Base-by-base conservation (phyloP, 768 basidiomycete species). In the Naganishia vaughanmartiniae region DNA sequence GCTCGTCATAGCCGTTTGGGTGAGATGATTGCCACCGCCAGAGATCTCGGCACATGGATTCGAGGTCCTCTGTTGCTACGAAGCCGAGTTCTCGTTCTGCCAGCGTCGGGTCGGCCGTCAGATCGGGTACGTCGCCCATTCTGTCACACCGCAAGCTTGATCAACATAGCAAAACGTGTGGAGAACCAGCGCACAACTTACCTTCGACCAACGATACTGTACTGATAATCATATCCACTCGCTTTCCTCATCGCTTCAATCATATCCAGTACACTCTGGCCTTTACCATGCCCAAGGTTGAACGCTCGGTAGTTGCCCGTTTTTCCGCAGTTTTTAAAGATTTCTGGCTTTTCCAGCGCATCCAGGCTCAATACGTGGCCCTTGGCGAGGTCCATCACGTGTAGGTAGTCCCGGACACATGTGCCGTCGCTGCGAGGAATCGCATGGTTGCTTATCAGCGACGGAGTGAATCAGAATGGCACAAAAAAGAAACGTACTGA, bases 11-110 rank as follows among this genome's bases (percentile, higher is more conserved):
- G 2, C 93, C 93, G 34, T 86, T 78, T 9, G 90, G 91, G 76
- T 96, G 91, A 81, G 88, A 91, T n/a, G 87, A 88, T 84, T 98
- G 95, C 92, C 94, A 99, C 83, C 94, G 94, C 96, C 96, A 98
- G 75, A 96, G 84, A 82, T 99, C 96, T 68, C 87, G 84, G 82
- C 96, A 98, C 92, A 98, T 98, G 68, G 89, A 88, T 73, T 93
- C 89, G 54, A 99, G 85, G 75, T 88, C 85, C 76, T 87, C 85
- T 31, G 85, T 84, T 15, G 95, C 95, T 72, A 87, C 86, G 86
- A 97, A 99, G 7, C 92, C 92, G 34, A 99, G 89, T 80, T 98
- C 95, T 78, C 87, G 87, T 83, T 94, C 87, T 0, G 96, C 96
- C 26, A 98, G 85, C 9, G 88, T 74, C 0, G 96, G 95, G 80